Evolutionary conservation across 192 early-diverging fungal genomes (phyloP).

Genomic region (Coemansia sp.): DNA sequence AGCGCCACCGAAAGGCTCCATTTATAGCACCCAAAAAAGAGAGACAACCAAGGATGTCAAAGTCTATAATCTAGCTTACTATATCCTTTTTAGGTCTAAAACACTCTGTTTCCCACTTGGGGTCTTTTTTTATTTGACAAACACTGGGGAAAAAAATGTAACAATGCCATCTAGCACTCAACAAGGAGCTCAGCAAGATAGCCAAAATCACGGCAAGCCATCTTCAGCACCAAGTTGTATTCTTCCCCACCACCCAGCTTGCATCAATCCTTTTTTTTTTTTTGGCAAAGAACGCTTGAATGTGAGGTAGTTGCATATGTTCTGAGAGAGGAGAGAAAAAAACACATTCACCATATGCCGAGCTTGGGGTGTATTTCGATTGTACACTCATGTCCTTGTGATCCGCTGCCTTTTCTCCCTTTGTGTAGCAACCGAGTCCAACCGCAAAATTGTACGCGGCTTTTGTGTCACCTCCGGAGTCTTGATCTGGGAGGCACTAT

Average conservation of each 20-base stretch:
- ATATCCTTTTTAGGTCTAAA: neutral
- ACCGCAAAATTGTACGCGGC: too few relatives aligned
- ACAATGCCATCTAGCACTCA: neutral
- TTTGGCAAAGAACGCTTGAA: neutral
- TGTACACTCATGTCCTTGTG: neutral
- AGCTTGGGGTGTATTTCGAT: neutral
- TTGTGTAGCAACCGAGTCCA: too few relatives aligned
- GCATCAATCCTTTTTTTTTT: neutral
- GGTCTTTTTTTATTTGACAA: constrained; percentile 2
- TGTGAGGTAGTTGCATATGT: neutral
- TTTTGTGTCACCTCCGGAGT: neutral
- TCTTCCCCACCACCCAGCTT: neutral
- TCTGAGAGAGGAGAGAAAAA: neutral
- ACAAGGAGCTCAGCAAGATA: neutral
- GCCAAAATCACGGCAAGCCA: constrained; percentile 1
- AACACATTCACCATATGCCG: neutral
- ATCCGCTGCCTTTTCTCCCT: too few relatives aligned
- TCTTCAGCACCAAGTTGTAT: neutral
- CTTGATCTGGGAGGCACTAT: neutral
- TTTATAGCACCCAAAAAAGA: neutral
- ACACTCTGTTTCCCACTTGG: neutral
- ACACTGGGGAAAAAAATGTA: neutral
- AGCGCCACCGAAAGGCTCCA: neutral
- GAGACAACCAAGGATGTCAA: neutral
- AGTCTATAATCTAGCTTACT: neutral